A percentile compares a stretch with the other conserved stretches of the same genome.
Evolutionary conservation across 1,284 basidiomycete genomes (phyloP).

Genomic region (Ustilago crameri): DNA sequence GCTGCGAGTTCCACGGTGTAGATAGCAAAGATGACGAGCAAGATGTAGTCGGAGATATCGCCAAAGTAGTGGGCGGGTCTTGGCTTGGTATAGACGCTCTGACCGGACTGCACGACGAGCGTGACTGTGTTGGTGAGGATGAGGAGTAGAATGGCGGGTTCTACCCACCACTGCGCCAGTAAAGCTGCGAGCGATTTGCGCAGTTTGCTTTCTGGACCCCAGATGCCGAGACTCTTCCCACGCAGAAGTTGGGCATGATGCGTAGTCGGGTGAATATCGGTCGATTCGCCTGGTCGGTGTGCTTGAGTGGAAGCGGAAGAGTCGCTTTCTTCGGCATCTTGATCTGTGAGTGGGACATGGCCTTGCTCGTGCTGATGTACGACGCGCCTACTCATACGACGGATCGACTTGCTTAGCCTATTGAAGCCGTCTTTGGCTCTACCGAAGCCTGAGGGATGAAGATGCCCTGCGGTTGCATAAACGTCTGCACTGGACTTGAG

Average conservation of each 20-base stretch:
- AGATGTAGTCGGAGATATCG: conserved; percentile 83
- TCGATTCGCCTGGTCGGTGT: not conserved
- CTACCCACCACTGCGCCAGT: conserved; percentile 77
- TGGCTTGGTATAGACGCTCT: conserved; percentile 71
- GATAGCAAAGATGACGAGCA: conserved; percentile 83
- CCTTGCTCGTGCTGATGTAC: conserved; percentile 73
- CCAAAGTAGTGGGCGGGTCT: conserved; percentile 80
- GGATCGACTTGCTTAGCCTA: conserved; percentile 69
- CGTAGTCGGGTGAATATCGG: conserved; percentile 8
- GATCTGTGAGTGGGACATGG: conserved; percentile 47
- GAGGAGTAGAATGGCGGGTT: conserved; percentile 82
- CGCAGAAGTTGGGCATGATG: conserved; percentile 71
- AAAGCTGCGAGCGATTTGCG: conserved; percentile 41
- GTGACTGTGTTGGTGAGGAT: conserved; percentile 87
- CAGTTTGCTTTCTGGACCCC: conserved; percentile 73
- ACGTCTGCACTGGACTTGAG: conserved; percentile 50
- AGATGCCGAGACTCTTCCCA: conserved; percentile 81
- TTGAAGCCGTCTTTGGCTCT: conserved; percentile 46
- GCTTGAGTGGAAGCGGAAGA: conserved; percentile 21
- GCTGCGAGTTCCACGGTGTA: conserved; percentile 92
- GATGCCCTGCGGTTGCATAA: conserved; percentile 30
- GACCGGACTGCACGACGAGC: conserved; percentile 81
- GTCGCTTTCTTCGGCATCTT: conserved; percentile 45
- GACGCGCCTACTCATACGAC: conserved; percentile 81
- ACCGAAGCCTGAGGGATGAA: conserved; percentile 11